These are phyloP conservation scores for Ophiostoma sp. DNA, from an alignment of 2,329 filamentous ascomycete genomes.

Conservation along the genomic window DNA sequence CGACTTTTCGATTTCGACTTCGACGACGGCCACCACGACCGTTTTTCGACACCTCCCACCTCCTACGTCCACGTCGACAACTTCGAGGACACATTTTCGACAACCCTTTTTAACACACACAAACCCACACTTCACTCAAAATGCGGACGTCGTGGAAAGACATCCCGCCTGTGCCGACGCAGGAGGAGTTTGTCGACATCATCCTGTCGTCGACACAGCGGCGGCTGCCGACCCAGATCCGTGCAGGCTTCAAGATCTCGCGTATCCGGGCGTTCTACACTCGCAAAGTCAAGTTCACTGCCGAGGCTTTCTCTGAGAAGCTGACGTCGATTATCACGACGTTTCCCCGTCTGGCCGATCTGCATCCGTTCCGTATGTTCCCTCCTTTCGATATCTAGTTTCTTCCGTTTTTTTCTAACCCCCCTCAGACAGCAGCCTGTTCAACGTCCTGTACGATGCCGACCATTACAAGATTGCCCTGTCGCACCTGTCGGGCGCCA, in stretches of 20 bases:
- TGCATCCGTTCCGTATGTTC: slow-evolving; percentile 82
- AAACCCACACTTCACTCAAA: background rate
- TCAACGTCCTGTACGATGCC: slow-evolving; percentile 98
- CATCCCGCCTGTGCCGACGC: slow-evolving; percentile 85
- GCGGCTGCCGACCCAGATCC: slow-evolving; percentile 84
- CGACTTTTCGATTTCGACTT: slow-evolving; percentile 9
- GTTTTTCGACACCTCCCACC: background rate
- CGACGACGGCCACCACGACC: slow-evolving; percentile 2
- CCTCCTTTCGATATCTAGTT: background rate
- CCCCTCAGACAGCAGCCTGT: slow-evolving; percentile 61
- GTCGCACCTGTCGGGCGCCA: slow-evolving; percentile 92
- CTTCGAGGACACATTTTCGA: background rate
- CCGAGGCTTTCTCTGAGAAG: slow-evolving; percentile 84
- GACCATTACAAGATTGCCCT: slow-evolving; percentile 97
- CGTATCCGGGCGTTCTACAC: slow-evolving; percentile 94
- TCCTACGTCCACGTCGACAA: background rate
- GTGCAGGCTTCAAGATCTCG: slow-evolving; percentile 92
- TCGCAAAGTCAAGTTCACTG: slow-evolving; percentile 96
- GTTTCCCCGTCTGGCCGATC: slow-evolving; percentile 89
- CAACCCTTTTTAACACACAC: background rate
- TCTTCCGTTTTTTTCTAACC: background rate
- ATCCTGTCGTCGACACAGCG: slow-evolving; percentile 92
- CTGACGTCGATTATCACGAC: slow-evolving; percentile 86
- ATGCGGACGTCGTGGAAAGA: slow-evolving; percentile 56
- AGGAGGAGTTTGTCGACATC: slow-evolving; percentile 96